Evolutionary conservation across 2,329 filamentous ascomycete species (phyloP).

Genomic region (Talaromyces sp.): DNA sequence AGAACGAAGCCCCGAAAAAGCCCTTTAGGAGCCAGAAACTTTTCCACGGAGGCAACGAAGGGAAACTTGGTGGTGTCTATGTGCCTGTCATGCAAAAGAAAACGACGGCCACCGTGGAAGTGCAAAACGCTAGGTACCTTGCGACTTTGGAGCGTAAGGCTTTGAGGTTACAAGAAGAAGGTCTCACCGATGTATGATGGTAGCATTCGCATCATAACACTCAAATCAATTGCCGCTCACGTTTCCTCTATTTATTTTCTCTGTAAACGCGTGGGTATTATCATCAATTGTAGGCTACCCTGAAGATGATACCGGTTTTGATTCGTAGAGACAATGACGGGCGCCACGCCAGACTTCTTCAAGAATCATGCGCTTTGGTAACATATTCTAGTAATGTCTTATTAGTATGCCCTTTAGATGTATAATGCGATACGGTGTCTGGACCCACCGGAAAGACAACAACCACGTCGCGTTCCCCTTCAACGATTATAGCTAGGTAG

Average conservation of each 20-base stretch:
- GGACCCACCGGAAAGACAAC: conserved; percentile 80
- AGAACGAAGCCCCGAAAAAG: conserved; percentile 21
- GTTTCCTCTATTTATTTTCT: neutral
- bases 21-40: conserved; percentile 45
- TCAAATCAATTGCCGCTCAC: neutral
- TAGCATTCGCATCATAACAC: conserved; percentile 11
- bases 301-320: conserved; percentile 38
- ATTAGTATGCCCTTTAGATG: conserved; percentile 8
- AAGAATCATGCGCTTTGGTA: conserved; percentile 70
- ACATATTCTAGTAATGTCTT: conserved; percentile 46
- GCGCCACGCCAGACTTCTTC: conserved; percentile 89
- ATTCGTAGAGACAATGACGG: conserved; percentile 75
- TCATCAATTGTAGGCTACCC: neutral
- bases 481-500: conserved; percentile 84
- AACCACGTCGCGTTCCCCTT: conserved; percentile 80
- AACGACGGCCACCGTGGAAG: conserved; percentile 55
- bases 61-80: conserved; percentile 55
- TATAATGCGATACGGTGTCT: conserved; percentile 11
- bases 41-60: conserved; percentile 55
- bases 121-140: conserved; percentile 58
- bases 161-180: conserved; percentile 23
- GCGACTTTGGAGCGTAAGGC: conserved; percentile 45
- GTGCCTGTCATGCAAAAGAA: conserved; percentile 52
- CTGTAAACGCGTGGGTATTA: neutral
- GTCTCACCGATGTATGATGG: conserved; percentile 24